Evolutionary conservation across 768 basidiomycete species (phyloP).

Genomic region (Polyporus arcularius): DNA sequence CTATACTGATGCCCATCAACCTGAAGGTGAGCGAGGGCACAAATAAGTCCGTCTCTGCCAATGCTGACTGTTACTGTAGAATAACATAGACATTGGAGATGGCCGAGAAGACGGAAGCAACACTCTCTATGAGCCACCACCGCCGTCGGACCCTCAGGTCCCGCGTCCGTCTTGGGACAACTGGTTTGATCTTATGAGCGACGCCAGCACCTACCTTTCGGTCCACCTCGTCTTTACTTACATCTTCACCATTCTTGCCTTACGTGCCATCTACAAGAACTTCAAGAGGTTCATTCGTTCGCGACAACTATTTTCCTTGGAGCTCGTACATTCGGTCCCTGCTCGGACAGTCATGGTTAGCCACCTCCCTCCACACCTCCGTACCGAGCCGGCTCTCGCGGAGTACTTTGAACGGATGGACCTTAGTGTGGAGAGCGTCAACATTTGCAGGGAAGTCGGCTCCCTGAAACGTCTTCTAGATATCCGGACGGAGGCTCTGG

Average conservation of each 20-base stretch:
- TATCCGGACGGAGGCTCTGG: conserved; percentile 74
- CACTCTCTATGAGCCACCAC: conserved; percentile 22
- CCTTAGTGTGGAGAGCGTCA: conserved; percentile 89
- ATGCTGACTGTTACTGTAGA: conserved; percentile 39
- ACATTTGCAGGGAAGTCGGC: conserved; percentile 81
- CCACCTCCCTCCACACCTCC: conserved; percentile 80
- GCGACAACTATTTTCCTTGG: conserved; percentile 91
- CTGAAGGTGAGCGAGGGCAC: conserved; percentile 63
- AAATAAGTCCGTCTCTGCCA: neutral
- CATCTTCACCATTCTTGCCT: conserved; percentile 83
- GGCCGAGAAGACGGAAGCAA: conserved; percentile 42
- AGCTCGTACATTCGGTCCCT: conserved; percentile 92
- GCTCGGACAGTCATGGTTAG: conserved; percentile 92
- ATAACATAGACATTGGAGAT: conserved; percentile 72
- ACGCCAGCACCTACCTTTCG: conserved; percentile 86
- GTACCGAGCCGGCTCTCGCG: conserved; percentile 81
- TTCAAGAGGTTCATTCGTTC: conserved; percentile 87
- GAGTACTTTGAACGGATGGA: conserved; percentile 94
- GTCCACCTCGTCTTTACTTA: conserved; percentile 93
- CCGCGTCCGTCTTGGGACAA: conserved; percentile 35
- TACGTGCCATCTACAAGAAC: conserved; percentile 87
- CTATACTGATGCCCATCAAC: conserved; percentile 94
- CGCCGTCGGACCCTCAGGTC: conserved; percentile 9
- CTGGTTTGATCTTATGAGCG: conserved; percentile 89
- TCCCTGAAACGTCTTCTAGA: conserved; percentile 73